Percentiles rank a stretch among this genome's conserved stretches.
Evolutionary conservation across 768 basidiomycete genomes (phyloP).

Genomic region (Pholiota microspora): DNA sequence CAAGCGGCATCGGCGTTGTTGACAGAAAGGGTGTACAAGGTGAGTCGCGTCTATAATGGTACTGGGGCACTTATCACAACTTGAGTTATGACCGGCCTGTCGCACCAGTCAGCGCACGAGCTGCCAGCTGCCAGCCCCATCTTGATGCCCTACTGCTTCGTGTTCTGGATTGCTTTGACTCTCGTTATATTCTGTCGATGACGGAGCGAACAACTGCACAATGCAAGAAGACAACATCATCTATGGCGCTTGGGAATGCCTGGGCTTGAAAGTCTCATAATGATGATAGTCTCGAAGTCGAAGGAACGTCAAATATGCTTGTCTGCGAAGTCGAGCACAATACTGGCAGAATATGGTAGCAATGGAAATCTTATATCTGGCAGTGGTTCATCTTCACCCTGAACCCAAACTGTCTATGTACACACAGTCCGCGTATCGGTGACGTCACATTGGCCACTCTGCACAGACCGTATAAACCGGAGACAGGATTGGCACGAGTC

Average conservation of each 20-base stretch:
- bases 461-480: not conserved
- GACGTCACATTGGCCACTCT: not conserved
- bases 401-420: not conserved
- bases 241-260: not conserved
- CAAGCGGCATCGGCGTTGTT: not conserved
- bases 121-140: not conserved
- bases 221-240: not conserved
- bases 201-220: constrained; percentile 1
- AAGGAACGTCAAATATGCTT: not conserved
- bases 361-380: not conserved
- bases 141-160: not conserved
- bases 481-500: not conserved
- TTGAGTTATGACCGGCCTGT: not conserved
- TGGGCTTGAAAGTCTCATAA: not conserved
- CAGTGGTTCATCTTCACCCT: not conserved
- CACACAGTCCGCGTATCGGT: not conserved
- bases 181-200: not conserved
- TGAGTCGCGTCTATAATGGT: not conserved
- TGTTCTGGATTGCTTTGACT: not conserved
- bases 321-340: not conserved
- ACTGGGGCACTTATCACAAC: not conserved
- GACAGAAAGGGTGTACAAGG: not conserved
- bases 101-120: not conserved
- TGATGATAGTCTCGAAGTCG: not conserved
- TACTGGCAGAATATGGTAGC: too few relatives aligned